Conservation (phyloP, 23 red algal genomes). For the Cyanidioschyzon merolae region DNA sequence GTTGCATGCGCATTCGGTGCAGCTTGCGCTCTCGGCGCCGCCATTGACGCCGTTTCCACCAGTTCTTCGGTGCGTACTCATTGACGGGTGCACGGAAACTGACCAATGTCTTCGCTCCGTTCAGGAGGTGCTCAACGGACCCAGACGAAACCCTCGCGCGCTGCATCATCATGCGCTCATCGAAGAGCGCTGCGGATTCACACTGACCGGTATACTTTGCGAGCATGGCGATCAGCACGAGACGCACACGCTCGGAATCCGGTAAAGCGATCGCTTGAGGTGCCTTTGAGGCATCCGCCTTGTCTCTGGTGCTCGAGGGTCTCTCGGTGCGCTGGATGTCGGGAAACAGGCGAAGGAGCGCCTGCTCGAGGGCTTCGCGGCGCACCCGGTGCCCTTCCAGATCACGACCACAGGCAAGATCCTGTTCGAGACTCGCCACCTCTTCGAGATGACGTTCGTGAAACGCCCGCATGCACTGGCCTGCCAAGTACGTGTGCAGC, state of each 20-base stretch:
- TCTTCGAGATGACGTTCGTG: constrained; percentile 24
- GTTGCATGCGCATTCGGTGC: constrained; percentile 1
- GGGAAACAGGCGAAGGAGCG: constrained; percentile 4
- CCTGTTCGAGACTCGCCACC: constrained; percentile 62
- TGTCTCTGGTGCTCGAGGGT: background rate
- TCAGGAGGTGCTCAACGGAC: background rate
- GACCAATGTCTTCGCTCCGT: background rate
- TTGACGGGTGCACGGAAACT: background rate
- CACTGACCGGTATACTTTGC: background rate
- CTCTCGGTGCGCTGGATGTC: background rate
- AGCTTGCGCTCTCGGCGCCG: background rate
- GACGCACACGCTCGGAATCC: background rate
- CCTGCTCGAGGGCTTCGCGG: constrained; percentile 31
- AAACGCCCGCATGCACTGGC: constrained; percentile 33
- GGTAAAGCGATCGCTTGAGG: background rate
- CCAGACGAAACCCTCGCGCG: background rate
- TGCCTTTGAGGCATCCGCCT: background rate
- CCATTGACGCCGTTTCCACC: constrained; percentile 8
- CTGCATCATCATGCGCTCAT: constrained; percentile 13
- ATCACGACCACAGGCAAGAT: constrained; percentile 47
- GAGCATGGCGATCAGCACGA: background rate
- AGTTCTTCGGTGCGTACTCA: background rate
- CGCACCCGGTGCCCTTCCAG: constrained; percentile 36
- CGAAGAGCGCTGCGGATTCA: background rate
- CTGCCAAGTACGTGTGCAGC: constrained; percentile 49